phyloP scores from a whole-genome alignment of 805 yeast species.

The Candida nonsorbophila region DNA sequence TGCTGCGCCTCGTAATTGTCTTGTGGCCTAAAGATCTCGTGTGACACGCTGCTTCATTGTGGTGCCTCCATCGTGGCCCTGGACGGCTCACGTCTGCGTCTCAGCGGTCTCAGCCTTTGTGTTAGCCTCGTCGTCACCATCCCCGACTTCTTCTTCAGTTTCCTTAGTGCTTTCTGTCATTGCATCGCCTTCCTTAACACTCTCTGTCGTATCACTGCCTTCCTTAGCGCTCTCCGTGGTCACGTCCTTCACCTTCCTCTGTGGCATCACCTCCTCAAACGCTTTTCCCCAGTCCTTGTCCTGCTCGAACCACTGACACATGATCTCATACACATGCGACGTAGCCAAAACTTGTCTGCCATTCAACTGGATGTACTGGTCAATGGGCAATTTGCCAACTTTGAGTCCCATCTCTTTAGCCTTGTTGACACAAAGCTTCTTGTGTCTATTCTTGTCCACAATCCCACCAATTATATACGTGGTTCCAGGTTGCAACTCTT shows the following conservation, averaged over 20 bases:
- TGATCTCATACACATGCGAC: slow-evolving; percentile 87
- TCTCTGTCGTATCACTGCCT: too few relatives aligned
- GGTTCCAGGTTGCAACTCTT: slow-evolving; percentile 56
- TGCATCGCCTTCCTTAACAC: background rate
- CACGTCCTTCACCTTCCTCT: slow-evolving; percentile 48
- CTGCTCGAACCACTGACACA: slow-evolving; percentile 71
- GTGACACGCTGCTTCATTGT: too few relatives aligned
- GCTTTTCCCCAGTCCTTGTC: slow-evolving; percentile 78
- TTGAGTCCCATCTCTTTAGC: slow-evolving; percentile 67
- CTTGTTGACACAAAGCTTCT: slow-evolving; percentile 71
- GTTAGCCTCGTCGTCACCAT: background rate
- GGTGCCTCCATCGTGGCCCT: too few relatives aligned
- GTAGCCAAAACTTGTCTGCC: slow-evolving; percentile 91
- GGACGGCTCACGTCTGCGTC: too few relatives aligned
- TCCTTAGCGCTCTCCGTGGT: slow-evolving; percentile 11
- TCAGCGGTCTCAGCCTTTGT: too few relatives aligned
- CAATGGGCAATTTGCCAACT: slow-evolving; percentile 82
- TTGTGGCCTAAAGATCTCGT: too few relatives aligned
- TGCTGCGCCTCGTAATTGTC: too few relatives aligned
- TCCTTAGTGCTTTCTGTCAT: background rate
- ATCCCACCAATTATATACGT: slow-evolving; percentile 93
- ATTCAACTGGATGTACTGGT: slow-evolving; percentile 71
- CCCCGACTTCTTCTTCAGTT: background rate
- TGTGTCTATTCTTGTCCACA: slow-evolving; percentile 90
- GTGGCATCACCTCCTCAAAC: slow-evolving; percentile 82